Evolutionary conservation across 225 moss, liverwort and hornwort species (phyloP).

Genomic region (Straminergon stramineum): DNA sequence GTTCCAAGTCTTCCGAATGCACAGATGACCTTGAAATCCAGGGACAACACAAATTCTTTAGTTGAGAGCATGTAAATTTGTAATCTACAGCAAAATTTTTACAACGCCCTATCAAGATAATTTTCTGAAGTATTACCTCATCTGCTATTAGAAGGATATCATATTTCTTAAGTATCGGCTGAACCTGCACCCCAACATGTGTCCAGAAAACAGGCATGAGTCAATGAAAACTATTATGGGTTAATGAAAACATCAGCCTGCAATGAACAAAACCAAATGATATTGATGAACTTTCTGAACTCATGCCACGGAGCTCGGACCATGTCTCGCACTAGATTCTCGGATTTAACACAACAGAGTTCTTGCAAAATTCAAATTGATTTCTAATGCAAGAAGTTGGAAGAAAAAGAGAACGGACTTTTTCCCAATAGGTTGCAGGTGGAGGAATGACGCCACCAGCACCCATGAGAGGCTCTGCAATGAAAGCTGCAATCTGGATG

Average conservation of each 20-base stretch:
- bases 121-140: conserved; percentile 47
- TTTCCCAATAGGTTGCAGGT: conserved; percentile 85
- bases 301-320: background rate
- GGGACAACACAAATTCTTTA: background rate
- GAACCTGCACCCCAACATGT: conserved; percentile 42
- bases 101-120: background rate
- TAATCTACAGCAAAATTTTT: background rate
- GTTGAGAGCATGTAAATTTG: background rate
- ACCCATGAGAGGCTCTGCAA: conserved; percentile 93
- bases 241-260: background rate
- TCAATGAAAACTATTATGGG: background rate
- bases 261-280: background rate
- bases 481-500: conserved; percentile 87
- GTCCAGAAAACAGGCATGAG: background rate
- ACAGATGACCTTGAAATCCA: conserved; percentile 60
- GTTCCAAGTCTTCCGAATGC: conserved; percentile 88
- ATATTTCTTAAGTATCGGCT: conserved; percentile 83
- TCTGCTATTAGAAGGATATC: conserved; percentile 93
- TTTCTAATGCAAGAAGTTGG: background rate
- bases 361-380: background rate
- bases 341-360: background rate
- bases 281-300: background rate
- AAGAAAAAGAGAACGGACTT: conserved; percentile 20
- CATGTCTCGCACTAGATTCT: background rate
- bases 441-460: conserved; percentile 95